Base-by-base conservation (phyloP, 257 asterid genomes). In the Thymus mandschuricus region DNA sequence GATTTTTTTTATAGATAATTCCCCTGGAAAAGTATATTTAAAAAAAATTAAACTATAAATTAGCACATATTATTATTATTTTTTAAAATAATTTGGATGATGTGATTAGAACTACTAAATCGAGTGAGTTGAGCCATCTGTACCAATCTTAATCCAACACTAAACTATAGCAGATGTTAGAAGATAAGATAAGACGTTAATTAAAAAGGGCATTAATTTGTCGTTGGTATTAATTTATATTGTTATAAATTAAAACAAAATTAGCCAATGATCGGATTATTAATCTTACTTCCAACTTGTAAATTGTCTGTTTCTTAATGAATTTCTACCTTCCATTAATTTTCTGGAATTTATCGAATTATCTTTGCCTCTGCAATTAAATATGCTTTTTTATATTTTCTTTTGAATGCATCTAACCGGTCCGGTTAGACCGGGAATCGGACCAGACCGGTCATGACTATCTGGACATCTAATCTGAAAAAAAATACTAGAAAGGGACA, bases 401-500 rank as follows among this genome's bases (percentile, higher is more conserved):
- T n/a, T n/a, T n/a, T n/a, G n/a, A 49, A 12, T 51, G 8, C 10
- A 15, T 50, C 6, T 2, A 51, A 6, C 27, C 5, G 58, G 31
- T 3, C 12, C 2, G 49, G 10, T 44, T 6, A 0, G 49, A 44
- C 13, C 13, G 49, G 10, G 49, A 7, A 15, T 7, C 31, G 58
- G 55, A 21, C 9, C 15, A 49, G 8, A 51, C 30, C 10, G 3
- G 30, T n/a, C 57, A 3, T 8, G 49, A 9, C n/a, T n/a, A 11
- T 44, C n/a, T 8, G 7, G 12, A 8, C 49, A 7, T 57, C 3
- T 51, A 21, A 51, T 51, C n/a, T 6, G 58, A 51, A 10, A 10
- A 71, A 27, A 61, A 15, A 30, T 34, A 6, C 3, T 51, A 29
- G 40, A 30, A 71, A 68, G 43, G 71, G 56, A 74, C 76, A 70